phyloP scores from a whole-genome alignment of 768 basidiomycete species.

The Russula brevipes region DNA sequence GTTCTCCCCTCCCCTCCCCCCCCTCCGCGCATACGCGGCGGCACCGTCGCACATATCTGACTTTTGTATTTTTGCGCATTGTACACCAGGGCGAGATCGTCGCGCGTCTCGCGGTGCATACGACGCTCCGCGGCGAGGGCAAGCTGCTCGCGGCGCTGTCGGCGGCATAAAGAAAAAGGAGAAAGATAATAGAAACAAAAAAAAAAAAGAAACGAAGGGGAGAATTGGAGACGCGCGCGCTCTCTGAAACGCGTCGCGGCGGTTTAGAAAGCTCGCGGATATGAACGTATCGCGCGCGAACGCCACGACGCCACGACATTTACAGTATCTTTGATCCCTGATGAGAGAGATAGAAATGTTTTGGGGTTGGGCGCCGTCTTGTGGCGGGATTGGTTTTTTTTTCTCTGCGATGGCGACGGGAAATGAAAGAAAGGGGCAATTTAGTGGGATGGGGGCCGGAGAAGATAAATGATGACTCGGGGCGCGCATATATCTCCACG shows the following conservation, averaged over 20 bases:
- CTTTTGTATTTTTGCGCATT: neutral
- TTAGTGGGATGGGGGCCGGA: no score
- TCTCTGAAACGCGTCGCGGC: neutral
- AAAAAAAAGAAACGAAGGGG: neutral
- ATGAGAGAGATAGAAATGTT: neutral
- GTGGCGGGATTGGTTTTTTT: no score
- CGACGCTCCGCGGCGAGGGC: slow-evolving; percentile 31
- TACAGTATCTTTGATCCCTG: neutral
- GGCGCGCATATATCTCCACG: no score
- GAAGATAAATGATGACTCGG: no score
- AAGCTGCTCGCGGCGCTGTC: neutral
- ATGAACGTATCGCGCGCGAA: neutral
- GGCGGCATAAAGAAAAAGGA: neutral
- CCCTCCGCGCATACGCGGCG: neutral
- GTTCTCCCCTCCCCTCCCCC: no score
- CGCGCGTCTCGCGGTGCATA: slow-evolving; percentile 69
- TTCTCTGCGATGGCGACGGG: no score
- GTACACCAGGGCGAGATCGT: slow-evolving; percentile 69
- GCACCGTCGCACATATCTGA: neutral
- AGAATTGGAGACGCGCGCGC: neutral
- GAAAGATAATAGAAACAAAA: no score
- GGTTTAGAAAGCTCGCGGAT: neutral
- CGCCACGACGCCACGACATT: neutral
- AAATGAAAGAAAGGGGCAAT: neutral
- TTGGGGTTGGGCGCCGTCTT: neutral